A percentile compares a stretch with the other conserved stretches of the same genome.
Conservation (phyloP, 75 land plant species). For the Cryptomeria japonica region DNA sequence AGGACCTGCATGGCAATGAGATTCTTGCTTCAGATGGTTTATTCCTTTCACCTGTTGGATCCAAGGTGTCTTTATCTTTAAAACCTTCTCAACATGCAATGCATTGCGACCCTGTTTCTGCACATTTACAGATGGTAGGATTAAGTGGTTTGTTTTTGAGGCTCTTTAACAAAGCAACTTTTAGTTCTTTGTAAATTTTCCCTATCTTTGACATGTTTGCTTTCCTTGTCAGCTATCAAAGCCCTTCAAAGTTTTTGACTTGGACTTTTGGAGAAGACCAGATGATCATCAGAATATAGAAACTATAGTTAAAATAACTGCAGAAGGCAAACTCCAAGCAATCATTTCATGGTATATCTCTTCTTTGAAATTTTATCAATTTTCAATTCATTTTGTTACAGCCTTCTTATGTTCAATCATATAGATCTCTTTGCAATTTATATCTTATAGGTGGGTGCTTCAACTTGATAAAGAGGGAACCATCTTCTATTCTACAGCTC, state of each 20-base stretch:
- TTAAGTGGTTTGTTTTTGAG: background rate
- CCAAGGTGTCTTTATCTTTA: constrained; percentile 22
- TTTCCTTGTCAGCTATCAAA: constrained; percentile 69
- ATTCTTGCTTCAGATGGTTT: constrained; percentile 60
- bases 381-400: background rate
- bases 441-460: constrained; percentile 78
- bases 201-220: constrained; percentile 7
- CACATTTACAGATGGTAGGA: constrained; percentile 61
- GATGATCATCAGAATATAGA: constrained; percentile 46
- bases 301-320: constrained; percentile 34
- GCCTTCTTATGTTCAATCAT: background rate
- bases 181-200: background rate
- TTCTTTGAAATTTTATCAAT: background rate
- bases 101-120: constrained; percentile 69
- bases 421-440: background rate
- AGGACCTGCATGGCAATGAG: constrained; percentile 73
- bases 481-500: constrained; percentile 86
- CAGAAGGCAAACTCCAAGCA: constrained; percentile 71
- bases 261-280: constrained; percentile 83
- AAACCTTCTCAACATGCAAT: constrained; percentile 61
- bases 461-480: constrained; percentile 89
- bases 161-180: background rate
- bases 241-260: constrained; percentile 89
- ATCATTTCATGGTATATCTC: constrained; percentile 80
- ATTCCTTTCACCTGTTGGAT: constrained; percentile 54